These are phyloP conservation scores for Physcomitrium patens DNA, from an alignment of 225 moss, liverwort and hornwort genomes.

Conservation along the genomic window DNA sequence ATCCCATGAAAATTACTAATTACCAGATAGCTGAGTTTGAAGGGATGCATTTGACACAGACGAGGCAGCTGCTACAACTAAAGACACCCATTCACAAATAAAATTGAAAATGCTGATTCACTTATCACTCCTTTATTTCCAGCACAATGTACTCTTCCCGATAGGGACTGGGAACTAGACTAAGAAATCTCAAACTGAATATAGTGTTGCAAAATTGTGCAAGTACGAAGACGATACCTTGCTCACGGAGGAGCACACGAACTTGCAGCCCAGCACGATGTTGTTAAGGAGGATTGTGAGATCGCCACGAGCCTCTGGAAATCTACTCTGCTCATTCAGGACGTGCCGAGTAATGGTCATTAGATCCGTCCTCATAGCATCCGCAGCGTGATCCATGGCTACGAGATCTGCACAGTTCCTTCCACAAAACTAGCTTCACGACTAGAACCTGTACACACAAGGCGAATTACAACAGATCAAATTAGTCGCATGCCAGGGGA, in stretches of 20 bases:
- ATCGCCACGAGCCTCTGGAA: conserved; percentile 94
- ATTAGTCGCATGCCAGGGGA: conserved; percentile 12
- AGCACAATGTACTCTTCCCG: background rate
- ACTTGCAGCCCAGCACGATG: conserved; percentile 99
- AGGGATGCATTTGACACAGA: background rate
- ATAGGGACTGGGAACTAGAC: background rate
- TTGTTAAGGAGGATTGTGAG: conserved; percentile 96
- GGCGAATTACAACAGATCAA: conserved; percentile 8
- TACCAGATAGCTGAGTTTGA: background rate
- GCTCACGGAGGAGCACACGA: conserved; percentile 96
- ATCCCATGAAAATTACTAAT: background rate
- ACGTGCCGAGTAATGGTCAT: conserved; percentile 92
- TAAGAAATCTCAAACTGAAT: conserved; percentile 8
- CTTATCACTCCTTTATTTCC: background rate
- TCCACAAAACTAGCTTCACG: conserved; percentile 23
- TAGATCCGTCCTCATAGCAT: conserved; percentile 87
- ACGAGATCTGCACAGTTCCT: conserved; percentile 27
- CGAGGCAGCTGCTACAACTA: background rate
- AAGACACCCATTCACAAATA: background rate
- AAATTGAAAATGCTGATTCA: background rate
- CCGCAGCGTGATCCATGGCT: conserved; percentile 89
- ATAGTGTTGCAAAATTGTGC: background rate
- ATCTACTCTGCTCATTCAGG: conserved; percentile 94
- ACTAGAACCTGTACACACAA: conserved; percentile 21
- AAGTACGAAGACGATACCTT: conserved; percentile 53